Conservation (phyloP, 2,329 filamentous ascomycete species). For the Botrytis porri region DNA sequence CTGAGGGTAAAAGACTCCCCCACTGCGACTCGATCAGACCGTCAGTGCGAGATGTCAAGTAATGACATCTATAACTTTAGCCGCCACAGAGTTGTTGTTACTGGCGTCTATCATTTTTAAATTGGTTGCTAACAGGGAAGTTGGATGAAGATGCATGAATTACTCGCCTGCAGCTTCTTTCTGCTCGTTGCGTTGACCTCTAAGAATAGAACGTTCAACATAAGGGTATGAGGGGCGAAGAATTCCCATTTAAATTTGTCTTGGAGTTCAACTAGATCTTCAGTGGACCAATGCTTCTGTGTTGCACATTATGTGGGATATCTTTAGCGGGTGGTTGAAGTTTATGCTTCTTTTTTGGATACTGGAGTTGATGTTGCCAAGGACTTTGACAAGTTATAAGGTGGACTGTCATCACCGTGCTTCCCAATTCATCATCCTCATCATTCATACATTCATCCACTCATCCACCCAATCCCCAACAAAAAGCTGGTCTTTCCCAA, state of each 20-base stretch:
- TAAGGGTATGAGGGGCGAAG: not conserved
- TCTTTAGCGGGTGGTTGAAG: not conserved
- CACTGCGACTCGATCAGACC: not conserved
- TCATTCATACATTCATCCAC: conserved; percentile 2
- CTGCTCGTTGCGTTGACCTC: not conserved
- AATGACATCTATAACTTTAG: not conserved
- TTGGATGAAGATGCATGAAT: conserved; percentile 1
- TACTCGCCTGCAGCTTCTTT: not conserved
- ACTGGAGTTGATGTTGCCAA: not conserved
- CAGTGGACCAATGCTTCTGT: not conserved
- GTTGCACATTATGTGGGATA: conserved; percentile 5
- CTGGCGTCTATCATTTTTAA: not conserved
- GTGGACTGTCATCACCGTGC: not conserved
- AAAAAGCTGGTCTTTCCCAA: conserved; percentile 4
- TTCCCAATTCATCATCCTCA: not conserved
- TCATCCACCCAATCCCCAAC: not conserved
- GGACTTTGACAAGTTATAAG: conserved; percentile 9
- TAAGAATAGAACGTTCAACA: conserved; percentile 7
- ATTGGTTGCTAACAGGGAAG: not conserved
- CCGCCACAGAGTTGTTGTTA: not conserved
- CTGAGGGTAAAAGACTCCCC: not conserved
- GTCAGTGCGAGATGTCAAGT: conserved; percentile 6
- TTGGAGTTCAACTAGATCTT: not conserved
- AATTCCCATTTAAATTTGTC: not conserved
- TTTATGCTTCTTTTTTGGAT: conserved; percentile 1